These are phyloP conservation scores for Zelonia costaricensis DNA, from an alignment of 208 protist species.

Conservation along the genomic window DNA sequence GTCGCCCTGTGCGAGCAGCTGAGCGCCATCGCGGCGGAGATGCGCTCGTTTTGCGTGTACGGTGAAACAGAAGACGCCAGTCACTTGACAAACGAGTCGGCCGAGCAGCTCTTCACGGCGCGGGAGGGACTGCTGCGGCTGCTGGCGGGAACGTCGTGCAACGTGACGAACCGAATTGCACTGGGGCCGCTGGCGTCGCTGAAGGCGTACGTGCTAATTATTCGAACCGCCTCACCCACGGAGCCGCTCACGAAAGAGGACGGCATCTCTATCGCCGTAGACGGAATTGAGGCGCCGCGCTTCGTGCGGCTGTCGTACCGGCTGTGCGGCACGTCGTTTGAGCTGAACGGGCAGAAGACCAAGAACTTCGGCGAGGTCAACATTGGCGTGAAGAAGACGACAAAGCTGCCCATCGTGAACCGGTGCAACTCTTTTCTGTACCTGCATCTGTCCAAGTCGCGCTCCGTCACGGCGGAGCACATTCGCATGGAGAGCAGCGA, in stretches of 20 bases:
- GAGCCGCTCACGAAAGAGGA: slow-evolving; percentile 86
- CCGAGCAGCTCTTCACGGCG: slow-evolving; percentile 21
- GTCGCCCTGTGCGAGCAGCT: slow-evolving; percentile 30
- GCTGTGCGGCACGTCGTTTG: slow-evolving; percentile 69
- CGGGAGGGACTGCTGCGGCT: slow-evolving; percentile 45
- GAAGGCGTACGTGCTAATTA: slow-evolving; percentile 68
- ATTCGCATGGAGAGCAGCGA: slow-evolving; percentile 84
- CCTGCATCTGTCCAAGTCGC: slow-evolving; percentile 73
- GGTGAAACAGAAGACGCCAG: slow-evolving; percentile 35
- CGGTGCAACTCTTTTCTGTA: slow-evolving; percentile 75
- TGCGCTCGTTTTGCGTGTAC: slow-evolving; percentile 52
- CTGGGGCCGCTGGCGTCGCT: slow-evolving; percentile 44
- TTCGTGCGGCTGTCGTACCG: slow-evolving; percentile 86
- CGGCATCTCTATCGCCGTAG: slow-evolving; percentile 67
- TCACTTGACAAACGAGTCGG: slow-evolving; percentile 24
- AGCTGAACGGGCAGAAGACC: slow-evolving; percentile 77
- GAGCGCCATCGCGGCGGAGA: slow-evolving; percentile 37
- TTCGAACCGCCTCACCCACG: slow-evolving; percentile 36
- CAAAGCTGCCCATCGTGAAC: slow-evolving; percentile 80
- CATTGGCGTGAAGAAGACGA: slow-evolving; percentile 81
- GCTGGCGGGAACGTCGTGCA: slow-evolving; percentile 32
- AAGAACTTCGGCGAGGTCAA: slow-evolving; percentile 91
- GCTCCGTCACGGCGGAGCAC: slow-evolving; percentile 82
- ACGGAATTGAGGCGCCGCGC: slow-evolving; percentile 67
- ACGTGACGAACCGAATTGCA: slow-evolving; percentile 31